Evolutionary conservation across 768 basidiomycete species (phyloP).

Genomic region (Flagelloscypha sp.): DNA sequence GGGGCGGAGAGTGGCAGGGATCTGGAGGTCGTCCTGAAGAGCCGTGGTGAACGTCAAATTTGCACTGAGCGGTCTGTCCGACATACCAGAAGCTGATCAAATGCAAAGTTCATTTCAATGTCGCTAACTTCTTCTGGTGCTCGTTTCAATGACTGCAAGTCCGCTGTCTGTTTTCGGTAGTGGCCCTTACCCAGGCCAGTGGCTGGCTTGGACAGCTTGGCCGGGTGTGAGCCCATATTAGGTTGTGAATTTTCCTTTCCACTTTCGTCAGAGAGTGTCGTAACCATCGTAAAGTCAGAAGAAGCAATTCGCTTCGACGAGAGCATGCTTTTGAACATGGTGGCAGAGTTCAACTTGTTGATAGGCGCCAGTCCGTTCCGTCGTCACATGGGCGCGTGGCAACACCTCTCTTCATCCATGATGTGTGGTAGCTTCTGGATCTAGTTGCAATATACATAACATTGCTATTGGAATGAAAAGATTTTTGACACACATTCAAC

Average conservation of each 20-base stretch:
- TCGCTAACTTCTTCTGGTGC: conserved; percentile 36
- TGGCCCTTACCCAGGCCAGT: conserved; percentile 4
- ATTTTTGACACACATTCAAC: too few species aligned
- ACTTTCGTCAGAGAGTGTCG: conserved; percentile 37
- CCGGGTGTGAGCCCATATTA: conserved; percentile 12
- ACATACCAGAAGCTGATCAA: conserved; percentile 74
- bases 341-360: too few species aligned
- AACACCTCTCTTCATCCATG: too few species aligned
- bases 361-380: too few species aligned
- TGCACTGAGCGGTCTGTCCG: not conserved
- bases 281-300: conserved; percentile 69
- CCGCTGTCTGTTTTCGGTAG: conserved; percentile 22
- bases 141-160: conserved; percentile 24
- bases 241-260: conserved; percentile 71
- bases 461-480: too few species aligned
- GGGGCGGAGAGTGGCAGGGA: conserved; percentile 66
- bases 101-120: conserved; percentile 55
- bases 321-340: conserved; percentile 79
- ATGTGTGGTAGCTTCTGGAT: too few species aligned
- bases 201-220: conserved; percentile 12
- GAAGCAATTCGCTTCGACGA: conserved; percentile 60
- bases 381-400: too few species aligned
- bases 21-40: conserved; percentile 79
- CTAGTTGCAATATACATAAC: too few species aligned
- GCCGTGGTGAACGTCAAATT: conserved; percentile 5